phyloP scores from a whole-genome alignment of 2,329 filamentous ascomycete genomes.

The Helminthosporium solani region DNA sequence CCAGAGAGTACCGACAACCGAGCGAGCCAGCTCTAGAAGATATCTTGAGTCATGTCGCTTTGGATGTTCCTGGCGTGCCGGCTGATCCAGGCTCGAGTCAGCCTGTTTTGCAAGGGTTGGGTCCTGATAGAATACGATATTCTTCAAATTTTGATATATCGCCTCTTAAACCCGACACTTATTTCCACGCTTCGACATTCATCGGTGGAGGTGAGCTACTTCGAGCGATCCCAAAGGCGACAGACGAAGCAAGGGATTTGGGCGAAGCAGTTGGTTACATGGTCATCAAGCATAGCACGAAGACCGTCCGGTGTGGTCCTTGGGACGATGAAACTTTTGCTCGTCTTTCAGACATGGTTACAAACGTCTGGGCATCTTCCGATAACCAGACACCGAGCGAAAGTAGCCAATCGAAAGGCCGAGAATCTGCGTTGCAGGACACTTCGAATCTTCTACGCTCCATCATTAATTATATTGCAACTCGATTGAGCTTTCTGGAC shows the following conservation, averaged over 20 bases:
- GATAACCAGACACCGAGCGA: conserved; percentile 1
- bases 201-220: conserved; percentile 58
- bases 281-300: conserved; percentile 40
- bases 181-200: conserved; percentile 58
- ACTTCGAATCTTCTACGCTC: conserved; percentile 43
- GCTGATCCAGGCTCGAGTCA: conserved; percentile 2
- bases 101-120: conserved; percentile 45
- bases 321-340: conserved; percentile 59
- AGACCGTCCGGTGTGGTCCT: conserved; percentile 49
- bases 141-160: conserved; percentile 55
- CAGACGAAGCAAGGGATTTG: conserved; percentile 39
- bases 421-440: conserved; percentile 6
- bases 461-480: conserved; percentile 52
- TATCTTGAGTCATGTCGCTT: conserved; percentile 8
- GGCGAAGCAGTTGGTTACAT: conserved; percentile 44
- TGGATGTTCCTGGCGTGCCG: conserved; percentile 1
- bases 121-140: conserved; percentile 52
- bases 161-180: conserved; percentile 53
- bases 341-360: conserved; percentile 20
- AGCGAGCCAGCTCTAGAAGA: conserved; percentile 34
- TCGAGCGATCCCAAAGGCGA: conserved; percentile 40
- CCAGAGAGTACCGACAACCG: conserved; percentile 49
- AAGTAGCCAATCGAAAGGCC: background rate
- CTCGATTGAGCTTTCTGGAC: conserved; percentile 55
- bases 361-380: conserved; percentile 8